phyloP scores from a whole-genome alignment of 192 early-diverging fungal genomes.

The Coemansia sp. region DNA sequence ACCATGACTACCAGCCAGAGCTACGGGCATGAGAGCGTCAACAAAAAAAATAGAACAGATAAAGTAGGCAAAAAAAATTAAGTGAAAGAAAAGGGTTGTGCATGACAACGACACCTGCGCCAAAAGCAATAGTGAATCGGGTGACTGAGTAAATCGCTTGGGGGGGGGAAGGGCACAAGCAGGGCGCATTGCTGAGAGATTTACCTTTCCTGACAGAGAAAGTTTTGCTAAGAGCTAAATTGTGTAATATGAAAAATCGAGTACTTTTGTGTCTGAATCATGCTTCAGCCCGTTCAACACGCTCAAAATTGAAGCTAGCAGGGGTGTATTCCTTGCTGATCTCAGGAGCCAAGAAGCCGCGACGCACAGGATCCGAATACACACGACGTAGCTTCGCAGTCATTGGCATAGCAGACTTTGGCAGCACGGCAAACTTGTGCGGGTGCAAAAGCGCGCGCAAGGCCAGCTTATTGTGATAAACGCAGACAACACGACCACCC shows the following conservation, averaged over 20 bases:
- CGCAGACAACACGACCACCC: slow-evolving; percentile 79
- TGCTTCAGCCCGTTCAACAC: slow-evolving; percentile 9
- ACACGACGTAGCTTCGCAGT: slow-evolving; percentile 62
- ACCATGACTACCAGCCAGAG: neutral
- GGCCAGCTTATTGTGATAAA: slow-evolving; percentile 77
- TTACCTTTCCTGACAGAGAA: neutral
- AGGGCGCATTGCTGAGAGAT: neutral
- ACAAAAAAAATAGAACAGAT: neutral
- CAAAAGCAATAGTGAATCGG: neutral
- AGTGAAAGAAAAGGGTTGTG: neutral
- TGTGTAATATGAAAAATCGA: neutral
- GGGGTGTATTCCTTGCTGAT: slow-evolving; percentile 42
- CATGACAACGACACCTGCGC: neutral
- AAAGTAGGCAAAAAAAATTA: neutral
- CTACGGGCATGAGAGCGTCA: neutral
- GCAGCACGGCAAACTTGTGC: slow-evolving; percentile 71
- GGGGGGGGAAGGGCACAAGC: neutral
- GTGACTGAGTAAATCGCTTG: neutral
- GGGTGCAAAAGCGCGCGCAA: slow-evolving; percentile 78
- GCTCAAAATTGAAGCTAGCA: slow-evolving; percentile 44
- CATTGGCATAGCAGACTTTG: slow-evolving; percentile 67
- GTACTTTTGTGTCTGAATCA: neutral
- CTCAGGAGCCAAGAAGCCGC: slow-evolving; percentile 72
- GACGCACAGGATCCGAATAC: slow-evolving; percentile 68
- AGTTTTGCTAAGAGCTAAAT: neutral